These are phyloP conservation scores for Penicillium fimorum DNA, from an alignment of 495 filamentous ascomycete genomes.

Conservation along the genomic window DNA sequence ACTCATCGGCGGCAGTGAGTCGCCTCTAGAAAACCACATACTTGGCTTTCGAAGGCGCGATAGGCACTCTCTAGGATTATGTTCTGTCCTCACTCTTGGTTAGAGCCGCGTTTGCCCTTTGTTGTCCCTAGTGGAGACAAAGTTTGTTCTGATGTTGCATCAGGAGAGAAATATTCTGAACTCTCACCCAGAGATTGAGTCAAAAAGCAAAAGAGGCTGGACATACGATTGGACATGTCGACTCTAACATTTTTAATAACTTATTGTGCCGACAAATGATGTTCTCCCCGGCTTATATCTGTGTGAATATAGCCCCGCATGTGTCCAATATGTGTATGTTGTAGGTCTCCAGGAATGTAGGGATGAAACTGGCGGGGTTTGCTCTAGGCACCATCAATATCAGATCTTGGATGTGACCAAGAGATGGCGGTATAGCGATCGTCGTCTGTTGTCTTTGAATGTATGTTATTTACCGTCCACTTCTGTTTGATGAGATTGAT, in stretches of 20 bases:
- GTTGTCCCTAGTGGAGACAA: background rate
- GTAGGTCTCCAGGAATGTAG: constrained; percentile 7
- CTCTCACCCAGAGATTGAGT: background rate
- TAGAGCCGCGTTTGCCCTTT: background rate
- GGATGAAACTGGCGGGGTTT: background rate
- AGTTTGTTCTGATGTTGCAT: constrained; percentile 9
- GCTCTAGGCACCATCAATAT: background rate
- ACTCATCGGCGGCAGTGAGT: background rate
- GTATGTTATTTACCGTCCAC: background rate
- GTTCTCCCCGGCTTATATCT: background rate
- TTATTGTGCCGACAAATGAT: background rate
- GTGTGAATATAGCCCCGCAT: background rate
- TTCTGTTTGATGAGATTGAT: background rate
- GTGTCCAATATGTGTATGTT: background rate
- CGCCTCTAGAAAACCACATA: background rate
- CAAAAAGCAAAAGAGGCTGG: background rate
- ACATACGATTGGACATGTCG: background rate
- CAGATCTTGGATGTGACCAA: background rate
- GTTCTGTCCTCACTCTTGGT: background rate
- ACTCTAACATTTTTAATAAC: background rate
- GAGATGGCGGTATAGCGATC: background rate
- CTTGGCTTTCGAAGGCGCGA: background rate
- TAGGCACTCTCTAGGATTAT: background rate
- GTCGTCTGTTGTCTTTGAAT: background rate
- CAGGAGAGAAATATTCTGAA: constrained; percentile 2